These are phyloP conservation scores for Tilletia horrida DNA, from an alignment of 1,284 basidiomycete genomes.

Conservation along the genomic window DNA sequence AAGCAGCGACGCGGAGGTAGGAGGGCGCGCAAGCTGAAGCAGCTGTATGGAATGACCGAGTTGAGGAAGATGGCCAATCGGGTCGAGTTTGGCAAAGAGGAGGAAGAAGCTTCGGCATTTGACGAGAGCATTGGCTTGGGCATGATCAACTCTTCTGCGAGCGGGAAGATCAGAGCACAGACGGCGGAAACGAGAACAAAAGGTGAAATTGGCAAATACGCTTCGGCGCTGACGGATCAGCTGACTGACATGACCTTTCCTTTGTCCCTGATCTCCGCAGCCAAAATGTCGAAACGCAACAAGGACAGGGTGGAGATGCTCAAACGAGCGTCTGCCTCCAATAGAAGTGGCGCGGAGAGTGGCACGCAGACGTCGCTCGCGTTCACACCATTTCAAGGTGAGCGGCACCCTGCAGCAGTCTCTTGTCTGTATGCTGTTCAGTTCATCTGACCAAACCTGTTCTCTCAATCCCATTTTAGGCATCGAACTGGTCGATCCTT, in stretches of 20 bases:
- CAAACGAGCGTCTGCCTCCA: slow-evolving; percentile 21
- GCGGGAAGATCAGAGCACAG: slow-evolving; percentile 82
- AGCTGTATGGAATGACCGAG: slow-evolving; percentile 94
- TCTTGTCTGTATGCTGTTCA: slow-evolving; percentile 18
- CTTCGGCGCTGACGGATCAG: too few species aligned
- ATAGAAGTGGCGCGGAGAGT: slow-evolving; percentile 61
- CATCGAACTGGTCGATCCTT: slow-evolving; percentile 57
- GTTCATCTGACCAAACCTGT: too few species aligned
- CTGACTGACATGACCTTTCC: not conserved
- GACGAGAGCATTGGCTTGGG: slow-evolving; percentile 95
- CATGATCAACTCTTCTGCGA: slow-evolving; percentile 77
- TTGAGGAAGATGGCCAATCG: slow-evolving; percentile 94
- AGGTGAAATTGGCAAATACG: slow-evolving; percentile 59
- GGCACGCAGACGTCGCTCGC: slow-evolving; percentile 87
- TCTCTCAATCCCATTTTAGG: not conserved
- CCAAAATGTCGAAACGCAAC: slow-evolving; percentile 94
- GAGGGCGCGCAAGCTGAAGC: slow-evolving; percentile 91
- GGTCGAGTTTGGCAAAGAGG: slow-evolving; percentile 90
- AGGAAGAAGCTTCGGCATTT: slow-evolving; percentile 91
- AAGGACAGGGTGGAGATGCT: slow-evolving; percentile 66
- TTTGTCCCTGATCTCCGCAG: slow-evolving; percentile 57
- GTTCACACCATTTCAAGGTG: slow-evolving; percentile 88
- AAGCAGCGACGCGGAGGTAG: slow-evolving; percentile 86
- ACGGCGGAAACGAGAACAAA: slow-evolving; percentile 80
- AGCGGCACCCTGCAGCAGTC: slow-evolving; percentile 53